Percentiles rank a stretch among this genome's conserved stretches.
These are phyloP conservation scores for Psilocybe cyanescens DNA, from an alignment of 768 basidiomycete genomes.

Conservation along the genomic window DNA sequence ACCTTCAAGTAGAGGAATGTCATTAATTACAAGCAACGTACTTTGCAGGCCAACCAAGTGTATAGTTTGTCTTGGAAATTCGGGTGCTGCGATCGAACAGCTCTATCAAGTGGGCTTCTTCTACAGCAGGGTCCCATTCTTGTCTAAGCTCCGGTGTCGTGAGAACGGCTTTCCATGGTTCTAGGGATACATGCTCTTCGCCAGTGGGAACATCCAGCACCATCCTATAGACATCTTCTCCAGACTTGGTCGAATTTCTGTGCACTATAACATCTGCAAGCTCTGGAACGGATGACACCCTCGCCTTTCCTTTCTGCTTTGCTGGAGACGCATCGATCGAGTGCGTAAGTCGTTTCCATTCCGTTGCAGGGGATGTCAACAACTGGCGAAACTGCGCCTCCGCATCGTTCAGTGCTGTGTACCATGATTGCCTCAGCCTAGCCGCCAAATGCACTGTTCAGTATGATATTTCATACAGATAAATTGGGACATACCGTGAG, in stretches of 20 bases:
- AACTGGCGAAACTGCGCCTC: slow-evolving; percentile 80
- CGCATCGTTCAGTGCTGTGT: slow-evolving; percentile 71
- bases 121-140: slow-evolving; percentile 95
- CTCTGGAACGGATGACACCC: slow-evolving; percentile 55
- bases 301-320: slow-evolving; percentile 66
- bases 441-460: background rate
- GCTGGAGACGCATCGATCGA: slow-evolving; percentile 36
- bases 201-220: slow-evolving; percentile 74
- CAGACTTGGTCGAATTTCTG: slow-evolving; percentile 66
- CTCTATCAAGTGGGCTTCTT: slow-evolving; percentile 81
- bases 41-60: slow-evolving; percentile 97
- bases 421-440: slow-evolving; percentile 86
- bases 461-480: background rate
- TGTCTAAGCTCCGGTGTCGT: slow-evolving; percentile 86
- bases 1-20: slow-evolving; percentile 7
- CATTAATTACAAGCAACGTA: slow-evolving; percentile 42
- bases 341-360: slow-evolving; percentile 83
- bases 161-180: slow-evolving; percentile 81
- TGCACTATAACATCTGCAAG: slow-evolving; percentile 78
- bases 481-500: slow-evolving; percentile 24
- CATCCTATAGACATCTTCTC: slow-evolving; percentile 81
- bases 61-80: slow-evolving; percentile 89
- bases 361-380: slow-evolving; percentile 70
- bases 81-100: slow-evolving; percentile 85
- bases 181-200: slow-evolving; percentile 68